Evolutionary conservation across 768 basidiomycete species (phyloP).

Genomic region (Mycena floridula): DNA sequence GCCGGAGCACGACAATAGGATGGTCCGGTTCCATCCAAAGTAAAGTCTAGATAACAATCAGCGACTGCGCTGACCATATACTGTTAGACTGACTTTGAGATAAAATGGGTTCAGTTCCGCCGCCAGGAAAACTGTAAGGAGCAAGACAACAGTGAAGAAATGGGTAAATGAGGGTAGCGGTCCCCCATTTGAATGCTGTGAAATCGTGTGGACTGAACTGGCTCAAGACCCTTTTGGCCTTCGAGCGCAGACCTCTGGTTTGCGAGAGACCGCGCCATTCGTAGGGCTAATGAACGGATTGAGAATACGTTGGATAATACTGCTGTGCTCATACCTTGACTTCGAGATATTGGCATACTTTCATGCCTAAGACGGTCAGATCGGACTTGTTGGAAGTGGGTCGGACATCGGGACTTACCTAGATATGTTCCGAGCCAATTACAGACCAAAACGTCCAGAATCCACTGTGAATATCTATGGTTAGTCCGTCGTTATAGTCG

Average conservation of each 20-base stretch:
- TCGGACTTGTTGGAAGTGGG: background rate
- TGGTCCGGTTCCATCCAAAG: constrained; percentile 92
- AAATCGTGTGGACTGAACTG: constrained; percentile 88
- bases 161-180: constrained; percentile 66
- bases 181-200: constrained; percentile 86
- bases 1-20: constrained; percentile 68
- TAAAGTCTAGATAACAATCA: constrained; percentile 34
- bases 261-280: constrained; percentile 82
- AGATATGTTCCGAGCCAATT: constrained; percentile 87
- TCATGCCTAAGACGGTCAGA: constrained; percentile 55
- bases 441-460: constrained; percentile 80
- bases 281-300: constrained; percentile 50
- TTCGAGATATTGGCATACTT: constrained; percentile 80
- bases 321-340: constrained; percentile 52
- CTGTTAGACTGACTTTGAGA: constrained; percentile 53
- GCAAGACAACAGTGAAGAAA: constrained; percentile 67
- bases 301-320: background rate
- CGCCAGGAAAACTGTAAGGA: constrained; percentile 74
- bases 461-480: constrained; percentile 49
- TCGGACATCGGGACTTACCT: constrained; percentile 37
- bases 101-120: constrained; percentile 89
- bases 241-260: constrained; percentile 70
- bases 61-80: constrained; percentile 1
- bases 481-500: constrained; percentile 1
- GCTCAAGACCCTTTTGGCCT: constrained; percentile 71